Percentiles rank a stretch among this genome's conserved stretches.
phyloP scores from a whole-genome alignment of 371 early-diverging fungal genomes.

The Mortierella sp. region DNA sequence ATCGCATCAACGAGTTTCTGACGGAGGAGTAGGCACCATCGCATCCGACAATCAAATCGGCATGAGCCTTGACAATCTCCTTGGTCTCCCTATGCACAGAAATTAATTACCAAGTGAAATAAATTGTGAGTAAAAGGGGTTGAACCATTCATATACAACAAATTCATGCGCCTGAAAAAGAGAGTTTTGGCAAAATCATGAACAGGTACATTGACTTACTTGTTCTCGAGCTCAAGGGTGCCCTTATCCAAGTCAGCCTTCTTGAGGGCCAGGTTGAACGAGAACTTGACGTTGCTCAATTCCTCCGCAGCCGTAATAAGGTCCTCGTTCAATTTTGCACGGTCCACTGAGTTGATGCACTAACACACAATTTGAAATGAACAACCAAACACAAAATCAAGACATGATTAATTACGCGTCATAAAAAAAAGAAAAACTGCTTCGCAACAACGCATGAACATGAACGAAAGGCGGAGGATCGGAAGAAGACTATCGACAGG shows the following conservation, averaged over 20 bases:
- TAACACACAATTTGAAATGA: slow-evolving; percentile 36
- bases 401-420: not conserved
- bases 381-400: not conserved
- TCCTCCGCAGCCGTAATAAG: slow-evolving; percentile 80
- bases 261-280: slow-evolving; percentile 76
- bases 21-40: slow-evolving; percentile 94
- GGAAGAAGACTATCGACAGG: not conserved
- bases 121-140: too few species aligned
- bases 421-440: not conserved
- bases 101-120: not conserved
- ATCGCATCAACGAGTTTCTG: slow-evolving; percentile 83
- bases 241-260: slow-evolving; percentile 75
- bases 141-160: too few species aligned
- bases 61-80: slow-evolving; percentile 57
- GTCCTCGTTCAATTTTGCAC: slow-evolving; percentile 85
- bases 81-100: slow-evolving; percentile 30
- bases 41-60: slow-evolving; percentile 93
- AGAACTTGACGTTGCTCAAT: slow-evolving; percentile 72
- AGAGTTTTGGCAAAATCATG: too few species aligned
- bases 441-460: not conserved
- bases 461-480: not conserved
- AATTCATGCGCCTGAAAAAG: too few species aligned
- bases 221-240: slow-evolving; percentile 57
- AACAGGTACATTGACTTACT: slow-evolving; percentile 38
- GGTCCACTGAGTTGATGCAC: slow-evolving; percentile 96